A percentile compares a stretch with the other conserved stretches of the same genome.
Conservation (phyloP, 73 alveolate species). For the Paramecium bursaria region DNA sequence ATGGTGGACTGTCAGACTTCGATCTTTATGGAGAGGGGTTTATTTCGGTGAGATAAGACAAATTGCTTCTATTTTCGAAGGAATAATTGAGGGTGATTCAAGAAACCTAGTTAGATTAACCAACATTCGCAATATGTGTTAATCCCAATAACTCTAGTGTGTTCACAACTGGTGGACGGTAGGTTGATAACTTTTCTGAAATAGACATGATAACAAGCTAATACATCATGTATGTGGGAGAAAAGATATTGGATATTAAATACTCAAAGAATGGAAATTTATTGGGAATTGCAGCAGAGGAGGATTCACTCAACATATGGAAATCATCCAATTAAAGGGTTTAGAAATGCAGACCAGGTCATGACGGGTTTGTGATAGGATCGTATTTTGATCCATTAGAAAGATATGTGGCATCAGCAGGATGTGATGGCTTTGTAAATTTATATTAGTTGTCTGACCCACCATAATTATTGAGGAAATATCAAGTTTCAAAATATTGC, state of each 20-base stretch:
- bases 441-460: conserved; percentile 2
- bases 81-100: conserved; percentile 7
- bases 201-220: background rate
- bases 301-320: background rate
- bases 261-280: conserved; percentile 3
- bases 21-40: background rate
- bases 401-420: conserved; percentile 25
- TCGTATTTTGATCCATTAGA: conserved; percentile 45
- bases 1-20: background rate
- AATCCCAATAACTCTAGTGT: conserved; percentile 16
- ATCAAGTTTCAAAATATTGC: background rate
- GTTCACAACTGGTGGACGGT: conserved; percentile 31
- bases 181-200: conserved; percentile 23
- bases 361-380: conserved; percentile 33
- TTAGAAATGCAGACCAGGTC: conserved; percentile 47
- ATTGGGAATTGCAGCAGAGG: conserved; percentile 40
- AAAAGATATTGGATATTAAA: background rate
- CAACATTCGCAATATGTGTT: background rate
- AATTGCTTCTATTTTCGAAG: background rate
- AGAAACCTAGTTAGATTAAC: conserved; percentile 2
- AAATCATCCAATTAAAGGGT: background rate
- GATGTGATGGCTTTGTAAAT: conserved; percentile 47
- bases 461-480: conserved; percentile 19
- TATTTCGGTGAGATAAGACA: background rate
- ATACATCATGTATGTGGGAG: background rate